Percentiles rank a stretch among this genome's conserved stretches.
phyloP scores from a whole-genome alignment of 1,284 basidiomycete genomes.

The Mycena citricolor region DNA sequence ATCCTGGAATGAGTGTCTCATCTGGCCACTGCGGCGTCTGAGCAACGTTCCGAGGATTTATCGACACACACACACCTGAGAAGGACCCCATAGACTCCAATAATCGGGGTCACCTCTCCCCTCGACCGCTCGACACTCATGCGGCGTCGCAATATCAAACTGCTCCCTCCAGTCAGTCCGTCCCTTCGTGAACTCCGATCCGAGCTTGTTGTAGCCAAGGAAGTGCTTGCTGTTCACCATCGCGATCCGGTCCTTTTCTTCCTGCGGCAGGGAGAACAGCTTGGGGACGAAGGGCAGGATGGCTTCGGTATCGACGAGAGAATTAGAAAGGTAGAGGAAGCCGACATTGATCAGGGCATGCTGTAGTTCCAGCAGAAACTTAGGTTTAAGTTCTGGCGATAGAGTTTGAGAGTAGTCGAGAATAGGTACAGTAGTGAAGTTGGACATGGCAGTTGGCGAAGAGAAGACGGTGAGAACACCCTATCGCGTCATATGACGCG shows the following conservation, averaged over 20 bases:
- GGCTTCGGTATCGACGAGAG: slow-evolving; percentile 47
- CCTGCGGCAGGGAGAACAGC: slow-evolving; percentile 61
- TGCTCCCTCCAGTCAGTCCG: slow-evolving; percentile 60
- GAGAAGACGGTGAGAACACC: background rate
- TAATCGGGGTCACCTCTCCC: slow-evolving; percentile 59
- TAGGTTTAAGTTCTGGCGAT: slow-evolving; percentile 35
- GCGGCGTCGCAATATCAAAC: slow-evolving; percentile 64
- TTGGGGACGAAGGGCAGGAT: slow-evolving; percentile 54
- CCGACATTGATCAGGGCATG: slow-evolving; percentile 68
- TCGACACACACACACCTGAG: slow-evolving; percentile 49
- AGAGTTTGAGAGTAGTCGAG: slow-evolving; percentile 53
- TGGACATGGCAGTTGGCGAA: slow-evolving; percentile 19
- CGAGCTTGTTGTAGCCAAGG: slow-evolving; percentile 62
- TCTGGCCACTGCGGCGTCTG: slow-evolving; percentile 77
- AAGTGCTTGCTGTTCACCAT: slow-evolving; percentile 69
- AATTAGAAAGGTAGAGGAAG: slow-evolving; percentile 65
- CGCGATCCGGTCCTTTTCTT: slow-evolving; percentile 54
- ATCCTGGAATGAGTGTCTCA: slow-evolving; percentile 60
- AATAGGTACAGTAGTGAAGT: slow-evolving; percentile 58
- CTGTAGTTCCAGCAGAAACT: slow-evolving; percentile 57
- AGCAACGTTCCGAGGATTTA: no score
- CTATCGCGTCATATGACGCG: slow-evolving; percentile 5
- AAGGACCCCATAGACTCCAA: slow-evolving; percentile 59
- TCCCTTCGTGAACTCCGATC: slow-evolving; percentile 58
- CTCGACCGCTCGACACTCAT: slow-evolving; percentile 42